Conservation (phyloP, 2,329 filamentous ascomycete genomes). For the Apiospora phragmitis region DNA sequence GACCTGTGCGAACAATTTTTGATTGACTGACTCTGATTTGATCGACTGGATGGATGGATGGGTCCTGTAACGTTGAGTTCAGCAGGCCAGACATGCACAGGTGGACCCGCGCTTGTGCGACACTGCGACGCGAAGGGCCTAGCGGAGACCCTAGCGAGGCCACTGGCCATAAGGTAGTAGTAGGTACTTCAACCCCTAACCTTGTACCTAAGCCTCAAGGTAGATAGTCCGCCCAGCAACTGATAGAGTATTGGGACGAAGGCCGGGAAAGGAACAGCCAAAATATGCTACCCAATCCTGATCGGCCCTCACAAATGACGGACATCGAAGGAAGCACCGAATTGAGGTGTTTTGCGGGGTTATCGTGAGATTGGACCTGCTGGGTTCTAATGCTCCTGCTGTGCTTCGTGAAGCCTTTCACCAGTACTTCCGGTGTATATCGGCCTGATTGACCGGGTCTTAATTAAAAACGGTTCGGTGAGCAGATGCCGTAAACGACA, state of each 20-base stretch:
- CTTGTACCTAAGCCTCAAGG: background rate
- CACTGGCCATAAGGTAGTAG: background rate
- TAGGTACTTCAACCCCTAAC: background rate
- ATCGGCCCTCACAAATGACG: background rate
- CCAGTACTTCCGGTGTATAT: constrained; percentile 2
- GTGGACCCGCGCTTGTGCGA: background rate
- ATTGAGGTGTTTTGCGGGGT: constrained; percentile 1
- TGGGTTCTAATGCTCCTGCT: background rate
- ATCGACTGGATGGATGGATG: background rate
- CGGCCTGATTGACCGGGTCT: constrained; percentile 1
- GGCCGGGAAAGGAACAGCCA: background rate
- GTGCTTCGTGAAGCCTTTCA: background rate
- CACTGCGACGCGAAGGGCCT: background rate
- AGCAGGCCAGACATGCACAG: background rate
- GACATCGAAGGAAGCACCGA: background rate
- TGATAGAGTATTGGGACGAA: background rate
- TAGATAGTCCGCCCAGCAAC: background rate
- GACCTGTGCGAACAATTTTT: background rate
- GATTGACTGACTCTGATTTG: constrained; percentile 5
- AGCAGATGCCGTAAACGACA: background rate
- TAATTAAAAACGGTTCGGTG: constrained; percentile 6
- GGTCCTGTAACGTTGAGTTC: background rate
- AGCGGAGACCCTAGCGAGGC: background rate
- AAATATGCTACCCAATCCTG: background rate
- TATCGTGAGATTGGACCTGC: constrained; percentile 6